phyloP scores from a whole-genome alignment of 1,284 basidiomycete genomes.

The Fomes fomentarius region DNA sequence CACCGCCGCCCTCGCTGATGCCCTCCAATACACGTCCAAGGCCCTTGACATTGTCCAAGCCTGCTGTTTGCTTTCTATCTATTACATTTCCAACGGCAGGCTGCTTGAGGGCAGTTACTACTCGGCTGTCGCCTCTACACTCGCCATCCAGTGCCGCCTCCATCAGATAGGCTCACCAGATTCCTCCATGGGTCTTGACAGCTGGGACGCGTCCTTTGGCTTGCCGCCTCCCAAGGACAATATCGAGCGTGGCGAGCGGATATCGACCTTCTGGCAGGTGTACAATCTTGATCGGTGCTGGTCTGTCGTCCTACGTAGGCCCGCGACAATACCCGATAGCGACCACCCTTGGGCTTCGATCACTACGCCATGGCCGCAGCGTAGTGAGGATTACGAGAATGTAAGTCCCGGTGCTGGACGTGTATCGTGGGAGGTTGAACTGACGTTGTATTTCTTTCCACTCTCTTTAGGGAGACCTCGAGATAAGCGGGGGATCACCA shows the following conservation, averaged over 20 bases:
- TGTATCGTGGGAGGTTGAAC: no score
- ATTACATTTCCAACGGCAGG: conserved; percentile 74
- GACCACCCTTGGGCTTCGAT: conserved; percentile 40
- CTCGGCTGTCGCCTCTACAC: conserved; percentile 64
- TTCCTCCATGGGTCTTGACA: conserved; percentile 30
- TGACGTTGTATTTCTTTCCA: background rate
- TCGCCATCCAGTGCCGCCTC: conserved; percentile 69
- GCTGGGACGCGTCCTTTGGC: conserved; percentile 45
- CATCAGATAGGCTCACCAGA: conserved; percentile 49
- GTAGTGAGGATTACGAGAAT: conserved; percentile 36
- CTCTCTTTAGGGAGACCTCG: conserved; percentile 69
- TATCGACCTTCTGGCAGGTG: conserved; percentile 47
- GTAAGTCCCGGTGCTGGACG: conserved; percentile 10
- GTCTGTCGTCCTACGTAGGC: conserved; percentile 42
- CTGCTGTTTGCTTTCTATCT: conserved; percentile 70
- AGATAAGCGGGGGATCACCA: conserved; percentile 50
- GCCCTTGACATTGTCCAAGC: conserved; percentile 74
- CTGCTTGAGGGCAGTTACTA: conserved; percentile 75
- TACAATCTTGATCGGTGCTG: conserved; percentile 47
- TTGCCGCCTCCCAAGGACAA: conserved; percentile 59
- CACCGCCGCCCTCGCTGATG: conserved; percentile 61
- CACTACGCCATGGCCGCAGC: conserved; percentile 45
- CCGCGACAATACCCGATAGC: conserved; percentile 43
- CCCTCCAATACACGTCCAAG: conserved; percentile 53
- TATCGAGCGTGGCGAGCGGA: conserved; percentile 46